phyloP scores from a whole-genome alignment of 345 rosid species.

The Cardamine occulta region DNA sequence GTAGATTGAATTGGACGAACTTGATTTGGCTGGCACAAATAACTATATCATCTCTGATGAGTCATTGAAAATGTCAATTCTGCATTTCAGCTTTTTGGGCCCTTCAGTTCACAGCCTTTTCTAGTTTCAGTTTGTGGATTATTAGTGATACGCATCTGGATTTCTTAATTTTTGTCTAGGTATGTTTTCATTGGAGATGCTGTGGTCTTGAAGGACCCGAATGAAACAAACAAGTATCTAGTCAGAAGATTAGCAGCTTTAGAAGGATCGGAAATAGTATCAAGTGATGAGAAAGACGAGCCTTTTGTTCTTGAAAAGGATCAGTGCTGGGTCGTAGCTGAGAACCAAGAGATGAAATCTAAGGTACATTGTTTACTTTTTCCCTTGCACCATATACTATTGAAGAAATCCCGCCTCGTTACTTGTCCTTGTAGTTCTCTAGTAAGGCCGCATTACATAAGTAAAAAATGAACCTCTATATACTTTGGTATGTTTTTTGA shows the following conservation, averaged over 20 bases:
- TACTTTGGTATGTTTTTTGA: background rate
- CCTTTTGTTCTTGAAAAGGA: constrained; percentile 87
- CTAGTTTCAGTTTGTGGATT: background rate
- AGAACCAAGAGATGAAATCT: constrained; percentile 72
- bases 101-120: too few relatives aligned
- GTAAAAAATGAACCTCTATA: background rate
- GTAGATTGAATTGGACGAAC: background rate
- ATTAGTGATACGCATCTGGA: constrained; percentile 14
- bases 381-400: background rate
- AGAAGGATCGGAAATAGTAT: constrained; percentile 90
- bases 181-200: constrained; percentile 85
- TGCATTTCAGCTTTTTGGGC: too few relatives aligned
- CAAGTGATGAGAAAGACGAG: constrained; percentile 77
- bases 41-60: background rate
- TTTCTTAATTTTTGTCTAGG: constrained; percentile 44
- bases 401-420: background rate
- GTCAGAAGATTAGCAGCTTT: constrained; percentile 92
- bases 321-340: constrained; percentile 94
- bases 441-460: background rate
- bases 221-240: constrained; percentile 52
- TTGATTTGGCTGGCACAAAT: background rate
- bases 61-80: too few relatives aligned
- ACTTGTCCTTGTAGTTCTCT: constrained; percentile 1
- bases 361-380: constrained; percentile 56
- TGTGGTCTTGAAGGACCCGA: constrained; percentile 90